Base-by-base conservation (phyloP, 163 green algal genomes). In the Trebouxia gelatinosa region DNA sequence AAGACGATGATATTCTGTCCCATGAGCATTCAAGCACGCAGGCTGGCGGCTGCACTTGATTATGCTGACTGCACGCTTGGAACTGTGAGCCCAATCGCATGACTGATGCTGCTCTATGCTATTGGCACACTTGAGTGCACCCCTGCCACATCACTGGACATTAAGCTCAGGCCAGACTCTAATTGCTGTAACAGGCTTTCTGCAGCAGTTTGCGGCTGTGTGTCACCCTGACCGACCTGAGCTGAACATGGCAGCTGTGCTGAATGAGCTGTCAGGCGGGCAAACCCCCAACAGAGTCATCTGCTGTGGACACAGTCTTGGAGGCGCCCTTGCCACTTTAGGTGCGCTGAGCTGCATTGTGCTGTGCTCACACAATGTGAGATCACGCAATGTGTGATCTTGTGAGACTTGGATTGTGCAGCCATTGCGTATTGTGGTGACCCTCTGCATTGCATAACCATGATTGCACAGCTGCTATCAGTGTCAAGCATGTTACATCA, bases 131-230 rank as follows among this genome's bases (percentile, higher is more conserved):
- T 54, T n/a, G n/a, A 54, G 9, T 54, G 43, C 9, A 2, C 13
- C 5, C 57, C 26, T 66, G 57, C 57, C 3, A 26, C 26, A 35
- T 3, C 21, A 37, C 26, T 66, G 26, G 1, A 39, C 26, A 66
- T 66, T 66, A 28, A 32, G 21, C 2, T 66, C 19, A 1, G 28
- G 26, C 26, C 21, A 66, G 19, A 31, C 29, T 50, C 3, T n/a
- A 9, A 5, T 50, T 29, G 7, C 21, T 77, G 66, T n/a, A n/a
- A n/a, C 50, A 81, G 77, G 65, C 21, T 81, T 81, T 48, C 6
- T 81, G 77, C 65, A 81, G 65, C 77, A 81, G 66, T 81, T 81
- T 64, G 66, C 46, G n/a, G 32, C 50, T 2, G 66, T 81, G 2
- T 32, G 31, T 28, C 21, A 48, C n/a, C 35, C 29, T 13, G n/a